A percentile compares a stretch with the other conserved stretches of the same genome.
Evolutionary conservation across 148 eudicot species (phyloP).

Genomic region (Gaultheria prostrata): DNA sequence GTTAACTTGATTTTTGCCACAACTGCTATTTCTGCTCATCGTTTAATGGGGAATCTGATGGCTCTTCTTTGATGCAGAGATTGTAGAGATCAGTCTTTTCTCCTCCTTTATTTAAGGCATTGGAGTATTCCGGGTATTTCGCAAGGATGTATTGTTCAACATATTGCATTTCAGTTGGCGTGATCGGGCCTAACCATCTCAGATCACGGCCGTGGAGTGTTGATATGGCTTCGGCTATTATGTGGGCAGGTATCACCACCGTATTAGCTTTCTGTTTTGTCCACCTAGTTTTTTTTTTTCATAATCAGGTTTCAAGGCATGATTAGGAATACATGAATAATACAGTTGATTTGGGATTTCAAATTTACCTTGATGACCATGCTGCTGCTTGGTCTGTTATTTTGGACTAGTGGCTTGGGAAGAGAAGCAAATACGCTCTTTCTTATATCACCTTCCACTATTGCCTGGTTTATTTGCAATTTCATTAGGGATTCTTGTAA

Average conservation of each 20-base stretch:
- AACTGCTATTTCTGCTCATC: conserved; percentile 21
- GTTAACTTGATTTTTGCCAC: neutral
- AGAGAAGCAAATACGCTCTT: conserved; percentile 27
- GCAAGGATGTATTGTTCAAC: conserved; percentile 40
- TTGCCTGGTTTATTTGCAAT: conserved; percentile 23
- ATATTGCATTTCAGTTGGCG: conserved; percentile 37
- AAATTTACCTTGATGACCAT: conserved; percentile 47
- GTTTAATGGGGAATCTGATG: conserved; percentile 18
- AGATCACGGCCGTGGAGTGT: conserved; percentile 38
- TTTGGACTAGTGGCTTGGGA: conserved; percentile 25
- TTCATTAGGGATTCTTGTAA: neutral
- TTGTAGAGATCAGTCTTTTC: conserved; percentile 37
- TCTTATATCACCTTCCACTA: conserved; percentile 36
- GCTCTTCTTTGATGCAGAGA: conserved; percentile 42
- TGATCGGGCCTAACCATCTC: conserved; percentile 44
- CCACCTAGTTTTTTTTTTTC: neutral
- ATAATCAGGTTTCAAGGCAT: conserved; percentile 9
- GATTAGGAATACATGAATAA: neutral
- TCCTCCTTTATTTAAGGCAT: conserved; percentile 37
- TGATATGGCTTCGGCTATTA: conserved; percentile 41
- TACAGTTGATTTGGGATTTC: neutral
- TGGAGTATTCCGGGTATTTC: conserved; percentile 40
- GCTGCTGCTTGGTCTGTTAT: conserved; percentile 49
- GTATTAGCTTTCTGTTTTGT: conserved; percentile 29
- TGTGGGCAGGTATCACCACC: conserved; percentile 38